A percentile compares a stretch with the other conserved stretches of the same genome.
Conservation (phyloP, 2,329 filamentous ascomycete species). For the Chaetomiaceae sp. region DNA sequence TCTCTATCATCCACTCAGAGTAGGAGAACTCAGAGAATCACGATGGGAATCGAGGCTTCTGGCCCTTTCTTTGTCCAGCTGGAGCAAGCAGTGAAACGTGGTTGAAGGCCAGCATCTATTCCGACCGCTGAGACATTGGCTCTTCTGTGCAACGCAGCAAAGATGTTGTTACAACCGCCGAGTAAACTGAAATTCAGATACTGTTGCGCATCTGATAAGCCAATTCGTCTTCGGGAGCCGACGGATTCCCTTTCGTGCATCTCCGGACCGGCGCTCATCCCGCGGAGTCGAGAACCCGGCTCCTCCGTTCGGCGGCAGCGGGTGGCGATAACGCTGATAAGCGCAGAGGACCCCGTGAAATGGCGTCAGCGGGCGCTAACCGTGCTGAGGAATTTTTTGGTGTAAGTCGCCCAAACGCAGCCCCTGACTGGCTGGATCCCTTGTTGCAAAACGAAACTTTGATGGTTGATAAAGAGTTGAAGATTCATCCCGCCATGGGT, state of each 20-base stretch:
- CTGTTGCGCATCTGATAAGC: constrained; percentile 12
- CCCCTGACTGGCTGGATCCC: constrained; percentile 18
- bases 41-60: background rate
- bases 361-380: constrained; percentile 28
- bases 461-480: constrained; percentile 14
- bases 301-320: background rate
- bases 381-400: constrained; percentile 15
- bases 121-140: too few relatives aligned
- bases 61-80: too few relatives aligned
- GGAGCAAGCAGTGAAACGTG: too few relatives aligned
- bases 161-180: too few relatives aligned
- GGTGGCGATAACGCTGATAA: constrained; percentile 23
- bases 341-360: constrained; percentile 17
- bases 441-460: background rate
- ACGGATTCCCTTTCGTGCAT: background rate
- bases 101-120: too few relatives aligned
- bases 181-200: too few relatives aligned
- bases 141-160: too few relatives aligned
- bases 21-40: background rate
- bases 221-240: too few relatives aligned
- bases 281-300: constrained; percentile 14
- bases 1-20: background rate
- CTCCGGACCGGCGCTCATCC: constrained; percentile 14
- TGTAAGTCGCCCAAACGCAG: constrained; percentile 20
- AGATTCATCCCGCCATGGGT: constrained; percentile 9